Base-by-base conservation (phyloP, 2,329 filamentous ascomycete species). In the Colletotrichum musae region DNA sequence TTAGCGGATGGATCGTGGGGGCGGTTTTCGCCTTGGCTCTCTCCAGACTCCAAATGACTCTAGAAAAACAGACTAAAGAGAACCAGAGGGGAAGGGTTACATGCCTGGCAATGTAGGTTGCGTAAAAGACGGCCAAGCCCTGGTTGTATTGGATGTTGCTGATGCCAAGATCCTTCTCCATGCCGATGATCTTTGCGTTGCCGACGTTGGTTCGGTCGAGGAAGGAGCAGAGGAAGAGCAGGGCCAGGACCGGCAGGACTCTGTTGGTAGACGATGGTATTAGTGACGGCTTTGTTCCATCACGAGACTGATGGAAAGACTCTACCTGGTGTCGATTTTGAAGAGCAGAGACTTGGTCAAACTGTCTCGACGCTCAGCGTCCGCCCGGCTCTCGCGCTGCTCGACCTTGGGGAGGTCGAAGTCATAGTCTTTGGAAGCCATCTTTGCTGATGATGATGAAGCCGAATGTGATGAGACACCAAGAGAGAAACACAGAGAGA, bases 161-260 rank as follows among this genome's bases (percentile, higher is more conserved):
- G 71, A 93, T 88, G 52, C 80, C 75, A 2, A 92, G 77, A 73
- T 90, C 87, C 1, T 80, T 72, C 72, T 91, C 87, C 15, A 93
- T 82, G 0, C 88, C 87, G 59, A 91, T 84, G 9, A 93, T 88
- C 70, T 89, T 89, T 26, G 91, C 91, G 74, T 93, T 93, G 45
- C 91, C 91, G 45, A 93, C 89, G 75, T 93, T 93, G n/a, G 91
- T 92, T 50, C 92, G 86, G 77, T 93, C 91, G 58, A 87, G 82
- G 70, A 86, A 87, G 1, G 89, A 92, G 79, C 88, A 92, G 10
- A 92, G 82, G 72, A 92, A 92, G 1, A 93, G 80, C 0, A 92
- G 74, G 0, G 89, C 86, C n/a, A 93, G 83, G 6, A 90, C 79
- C 0, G 90, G 90, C 6, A 92, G 80, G 28, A 92, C 87, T 57